phyloP scores from a whole-genome alignment of 805 yeast species.

The Brettanomyces custersianus region DNA sequence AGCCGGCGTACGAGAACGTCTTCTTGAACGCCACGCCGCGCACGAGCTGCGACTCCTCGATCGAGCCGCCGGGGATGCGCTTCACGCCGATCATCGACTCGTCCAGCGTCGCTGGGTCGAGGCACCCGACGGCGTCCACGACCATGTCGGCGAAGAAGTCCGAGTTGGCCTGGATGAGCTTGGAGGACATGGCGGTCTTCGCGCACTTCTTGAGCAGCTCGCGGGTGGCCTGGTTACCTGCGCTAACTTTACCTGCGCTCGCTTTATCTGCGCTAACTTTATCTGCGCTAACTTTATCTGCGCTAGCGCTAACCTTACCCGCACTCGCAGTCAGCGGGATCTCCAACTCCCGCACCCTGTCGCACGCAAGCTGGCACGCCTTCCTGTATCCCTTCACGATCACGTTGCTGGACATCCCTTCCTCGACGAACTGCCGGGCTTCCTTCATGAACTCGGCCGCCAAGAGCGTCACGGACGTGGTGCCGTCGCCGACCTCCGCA shows the following conservation, averaged over 20 bases:
- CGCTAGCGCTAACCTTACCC: conserved; percentile 32
- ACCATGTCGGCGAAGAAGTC: conserved; percentile 92
- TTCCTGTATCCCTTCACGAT: conserved; percentile 81
- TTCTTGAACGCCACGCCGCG: conserved; percentile 96
- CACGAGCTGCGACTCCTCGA: conserved; percentile 85
- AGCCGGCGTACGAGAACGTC: conserved; percentile 96
- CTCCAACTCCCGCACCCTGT: conserved; percentile 63
- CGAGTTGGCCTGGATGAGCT: conserved; percentile 80
- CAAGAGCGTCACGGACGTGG: conserved; percentile 87
- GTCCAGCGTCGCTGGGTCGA: conserved; percentile 80
- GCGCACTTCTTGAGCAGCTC: conserved; percentile 86
- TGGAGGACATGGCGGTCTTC: conserved; percentile 94
- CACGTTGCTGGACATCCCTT: conserved; percentile 87
- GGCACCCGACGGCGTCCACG: conserved; percentile 85
- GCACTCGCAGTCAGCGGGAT: conserved; percentile 48
- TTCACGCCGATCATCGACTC: conserved; percentile 90
- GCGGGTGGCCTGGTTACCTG: conserved; percentile 50
- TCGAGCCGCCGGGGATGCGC: conserved; percentile 91
- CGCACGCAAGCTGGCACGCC: conserved; percentile 72
- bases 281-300: background rate
- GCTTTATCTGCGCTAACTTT: background rate
- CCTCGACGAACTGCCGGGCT: conserved; percentile 85
- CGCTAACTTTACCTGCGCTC: background rate
- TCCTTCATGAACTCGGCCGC: conserved; percentile 95
- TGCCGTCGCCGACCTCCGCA: conserved; percentile 98